A percentile compares a stretch with the other conserved stretches of the same genome.
Evolutionary conservation across 805 yeast species (phyloP).

Genomic region (Teunomyces kruisii): DNA sequence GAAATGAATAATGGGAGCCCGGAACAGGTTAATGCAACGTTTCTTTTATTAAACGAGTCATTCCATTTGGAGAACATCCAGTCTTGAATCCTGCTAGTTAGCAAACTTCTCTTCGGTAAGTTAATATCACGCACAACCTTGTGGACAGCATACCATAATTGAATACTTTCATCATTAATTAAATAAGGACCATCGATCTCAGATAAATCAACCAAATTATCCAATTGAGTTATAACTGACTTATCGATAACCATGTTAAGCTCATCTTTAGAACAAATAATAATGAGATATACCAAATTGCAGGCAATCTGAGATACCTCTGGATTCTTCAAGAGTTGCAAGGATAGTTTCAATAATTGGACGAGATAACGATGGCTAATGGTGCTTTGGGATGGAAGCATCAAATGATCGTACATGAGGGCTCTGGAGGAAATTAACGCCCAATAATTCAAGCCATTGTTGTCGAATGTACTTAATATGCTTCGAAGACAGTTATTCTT

Average conservation of each 20-base stretch:
- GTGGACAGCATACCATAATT: slow-evolving; percentile 53
- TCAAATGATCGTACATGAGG: slow-evolving; percentile 8
- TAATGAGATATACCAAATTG: slow-evolving; percentile 21
- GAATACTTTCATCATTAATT: slow-evolving; percentile 46
- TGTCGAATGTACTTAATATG: slow-evolving; percentile 21
- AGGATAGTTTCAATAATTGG: slow-evolving; percentile 32
- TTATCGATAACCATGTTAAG: slow-evolving; percentile 30
- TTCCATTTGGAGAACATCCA: slow-evolving; percentile 57
- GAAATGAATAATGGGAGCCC: slow-evolving; percentile 35
- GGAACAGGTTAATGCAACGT: slow-evolving; percentile 14
- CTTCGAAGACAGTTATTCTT: slow-evolving; percentile 14
- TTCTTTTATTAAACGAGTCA: slow-evolving; percentile 31
- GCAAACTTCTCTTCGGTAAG: slow-evolving; percentile 24
- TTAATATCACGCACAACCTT: slow-evolving; percentile 34
- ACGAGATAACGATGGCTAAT: slow-evolving; percentile 5
- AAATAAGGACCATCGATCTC: slow-evolving; percentile 61
- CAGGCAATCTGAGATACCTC: slow-evolving; percentile 29
- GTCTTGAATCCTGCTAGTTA: slow-evolving; percentile 31
- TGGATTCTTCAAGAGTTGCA: slow-evolving; percentile 36
- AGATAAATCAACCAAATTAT: slow-evolving; percentile 50
- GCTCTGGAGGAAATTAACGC: slow-evolving; percentile 21
- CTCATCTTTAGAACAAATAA: slow-evolving; percentile 9
- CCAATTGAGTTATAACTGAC: slow-evolving; percentile 45
- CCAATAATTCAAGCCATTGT: slow-evolving; percentile 21
- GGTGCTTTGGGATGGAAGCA: background rate